Evolutionary conservation across 208 protist genomes (phyloP).

Genomic region (Trypanosoma grayi): DNA sequence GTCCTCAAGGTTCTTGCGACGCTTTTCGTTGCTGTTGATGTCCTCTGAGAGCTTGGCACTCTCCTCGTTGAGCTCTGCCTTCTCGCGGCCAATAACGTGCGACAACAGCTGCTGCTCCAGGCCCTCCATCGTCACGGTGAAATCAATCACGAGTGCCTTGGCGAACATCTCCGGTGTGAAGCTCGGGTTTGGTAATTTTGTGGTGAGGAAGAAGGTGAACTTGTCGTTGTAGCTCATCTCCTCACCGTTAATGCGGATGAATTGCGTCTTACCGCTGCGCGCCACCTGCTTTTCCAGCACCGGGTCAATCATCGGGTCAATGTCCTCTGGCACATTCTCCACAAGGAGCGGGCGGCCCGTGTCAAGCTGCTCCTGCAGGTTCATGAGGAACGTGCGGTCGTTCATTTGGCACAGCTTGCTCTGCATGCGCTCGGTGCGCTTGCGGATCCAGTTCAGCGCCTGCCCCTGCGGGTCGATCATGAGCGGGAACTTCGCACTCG

Average conservation of each 20-base stretch:
- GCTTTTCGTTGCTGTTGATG: constrained; percentile 96
- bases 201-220: constrained; percentile 97
- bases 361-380: constrained; percentile 94
- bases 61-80: constrained; percentile 97
- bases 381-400: constrained; percentile 92
- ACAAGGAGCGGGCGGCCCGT: constrained; percentile 91
- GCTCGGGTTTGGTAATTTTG: constrained; percentile 98
- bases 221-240: constrained; percentile 93
- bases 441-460: constrained; percentile 96
- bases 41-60: constrained; percentile 95
- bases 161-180: constrained; percentile 98
- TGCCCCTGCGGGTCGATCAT: constrained; percentile 99
- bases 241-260: constrained; percentile 93
- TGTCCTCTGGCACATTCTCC: constrained; percentile 97
- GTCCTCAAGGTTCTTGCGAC: constrained; percentile 93
- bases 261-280: constrained; percentile 74
- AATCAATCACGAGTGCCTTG: constrained; percentile 98
- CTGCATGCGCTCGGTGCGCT: constrained; percentile 74
- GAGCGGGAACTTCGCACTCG: constrained; percentile 94
- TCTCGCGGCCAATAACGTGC: constrained; percentile 96
- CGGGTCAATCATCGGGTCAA: constrained; percentile 98
- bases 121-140: constrained; percentile 98
- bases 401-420: constrained; percentile 92
- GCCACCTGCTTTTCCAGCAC: constrained; percentile 97
- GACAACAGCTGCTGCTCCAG: constrained; percentile 97